Evolutionary conservation across 23 red algal genomes (phyloP), one percentile per base, ranked within the genome.

Genomic region (Pyropia haitanensis): DNA sequence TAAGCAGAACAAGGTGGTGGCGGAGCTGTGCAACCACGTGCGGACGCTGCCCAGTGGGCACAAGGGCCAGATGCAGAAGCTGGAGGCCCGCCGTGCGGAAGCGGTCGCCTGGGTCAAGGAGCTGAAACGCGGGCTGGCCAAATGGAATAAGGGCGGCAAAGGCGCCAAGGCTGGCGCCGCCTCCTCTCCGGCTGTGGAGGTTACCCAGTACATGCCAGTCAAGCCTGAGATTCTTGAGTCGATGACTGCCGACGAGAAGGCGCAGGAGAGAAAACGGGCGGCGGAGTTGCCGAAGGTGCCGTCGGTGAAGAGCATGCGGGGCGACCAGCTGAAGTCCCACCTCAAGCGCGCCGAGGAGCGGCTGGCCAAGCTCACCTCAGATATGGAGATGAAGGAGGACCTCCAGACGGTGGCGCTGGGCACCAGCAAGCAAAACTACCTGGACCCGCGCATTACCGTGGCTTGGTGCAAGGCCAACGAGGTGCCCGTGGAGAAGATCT

Each of bases 381-480:
- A 87, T 44, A 87, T 87, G 67, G 24, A 28, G 18, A 71, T 88
- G 68, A 88, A 98, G 81, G 85, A 82, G 20, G 94, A 98, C 61
- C 53, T 98, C 23, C 91, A 98, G 70, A 98, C 81, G 20, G 94
- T 98, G 2, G 85, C 94, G 48, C 67, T 98, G n/a, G 80, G 86
- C 13, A 98, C 94, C 24, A 84, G 77, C 26, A 98, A 98, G 63
- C 77, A 91, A 39, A 98, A 98, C 67, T 98, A 98, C 68, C 63
- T 91, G 64, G 94, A 98, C 39, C 94, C 94, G 10, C 87, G 94
- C 21, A 98, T 98, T 26, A 87, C 86, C 2, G 94, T 98, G 21
- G 94, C 94, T 16, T 98, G 94, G 94, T 98, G 94, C 72, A 98
- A 98, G 58, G 85, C 77, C 69, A 63, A 87, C 51, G 79, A 91